Conservation (phyloP, 345 rosid genomes). For the Eucalyptus cloeziana region DNA sequence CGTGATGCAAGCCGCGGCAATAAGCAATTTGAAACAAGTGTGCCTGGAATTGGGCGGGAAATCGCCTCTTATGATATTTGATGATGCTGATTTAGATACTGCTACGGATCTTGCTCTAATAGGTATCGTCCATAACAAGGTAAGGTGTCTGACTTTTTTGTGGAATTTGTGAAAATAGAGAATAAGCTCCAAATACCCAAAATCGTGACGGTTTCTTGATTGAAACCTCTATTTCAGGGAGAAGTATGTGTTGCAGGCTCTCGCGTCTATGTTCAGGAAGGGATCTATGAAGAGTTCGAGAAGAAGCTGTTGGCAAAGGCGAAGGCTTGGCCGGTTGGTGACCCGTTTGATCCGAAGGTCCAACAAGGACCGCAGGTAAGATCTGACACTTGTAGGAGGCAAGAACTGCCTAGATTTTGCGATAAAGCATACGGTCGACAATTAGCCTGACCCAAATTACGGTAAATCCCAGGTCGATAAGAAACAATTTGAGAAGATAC, state of each 20-base stretch:
- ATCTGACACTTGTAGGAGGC: not conserved
- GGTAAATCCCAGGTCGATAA: constrained; percentile 25
- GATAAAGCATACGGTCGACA: not conserved
- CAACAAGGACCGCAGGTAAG: constrained; percentile 72
- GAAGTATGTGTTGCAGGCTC: constrained; percentile 68
- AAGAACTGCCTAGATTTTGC: not conserved
- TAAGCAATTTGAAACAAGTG: constrained; percentile 60
- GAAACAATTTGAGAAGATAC: constrained; percentile 39
- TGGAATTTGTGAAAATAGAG: not conserved
- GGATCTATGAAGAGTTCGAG: constrained; percentile 45
- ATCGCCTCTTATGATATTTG: constrained; percentile 62
- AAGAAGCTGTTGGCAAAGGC: constrained; percentile 44
- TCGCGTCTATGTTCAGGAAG: constrained; percentile 73
- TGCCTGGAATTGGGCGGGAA: constrained; percentile 76
- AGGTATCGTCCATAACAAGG: constrained; percentile 49
- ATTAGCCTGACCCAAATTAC: not conserved
- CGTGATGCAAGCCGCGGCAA: constrained; percentile 63
- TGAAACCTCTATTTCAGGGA: constrained; percentile 24
- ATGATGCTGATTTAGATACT: constrained; percentile 52
- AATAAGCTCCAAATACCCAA: not conserved
- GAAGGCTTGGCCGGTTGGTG: constrained; percentile 47
- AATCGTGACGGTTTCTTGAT: not conserved
- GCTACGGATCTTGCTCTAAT: constrained; percentile 52
- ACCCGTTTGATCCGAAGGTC: constrained; percentile 46
- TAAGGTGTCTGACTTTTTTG: not conserved